These are phyloP conservation scores for Aspergillus ruber DNA, from an alignment of 2,329 filamentous ascomycete genomes.

Conservation along the genomic window DNA sequence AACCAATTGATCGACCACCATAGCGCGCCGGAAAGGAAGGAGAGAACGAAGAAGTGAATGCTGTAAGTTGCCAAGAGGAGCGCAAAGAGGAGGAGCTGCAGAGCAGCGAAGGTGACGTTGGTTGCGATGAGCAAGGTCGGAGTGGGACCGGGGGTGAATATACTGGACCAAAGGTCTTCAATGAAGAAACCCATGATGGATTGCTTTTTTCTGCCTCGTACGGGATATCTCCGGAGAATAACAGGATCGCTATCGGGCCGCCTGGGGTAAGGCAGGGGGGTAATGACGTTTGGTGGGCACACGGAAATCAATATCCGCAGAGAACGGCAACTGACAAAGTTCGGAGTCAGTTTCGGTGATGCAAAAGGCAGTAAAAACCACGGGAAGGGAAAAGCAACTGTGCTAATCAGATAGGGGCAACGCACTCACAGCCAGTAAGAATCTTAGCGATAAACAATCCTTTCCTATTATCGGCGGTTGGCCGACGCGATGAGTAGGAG, in stretches of 20 bases:
- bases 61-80: slow-evolving; percentile 78
- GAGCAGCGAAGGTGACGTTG: slow-evolving; percentile 77
- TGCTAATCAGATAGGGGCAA: background rate
- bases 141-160: slow-evolving; percentile 89
- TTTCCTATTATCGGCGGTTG: background rate
- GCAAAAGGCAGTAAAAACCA: background rate
- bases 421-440: background rate
- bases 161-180: slow-evolving; percentile 76
- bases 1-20: slow-evolving; percentile 99
- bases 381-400: background rate
- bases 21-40: slow-evolving; percentile 68
- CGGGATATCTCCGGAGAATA: slow-evolving; percentile 3
- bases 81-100: slow-evolving; percentile 69
- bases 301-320: slow-evolving; percentile 19
- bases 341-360: background rate
- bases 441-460: background rate
- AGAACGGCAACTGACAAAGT: background rate
- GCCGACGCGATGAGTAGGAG: background rate
- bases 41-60: slow-evolving; percentile 81
- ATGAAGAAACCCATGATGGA: slow-evolving; percentile 49
- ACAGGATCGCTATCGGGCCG: background rate
- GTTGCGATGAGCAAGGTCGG: slow-evolving; percentile 82
- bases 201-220: background rate
- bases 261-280: background rate
- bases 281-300: background rate